Conservation (phyloP, 148 eudicot genomes). For the Talinum fruticosum region DNA sequence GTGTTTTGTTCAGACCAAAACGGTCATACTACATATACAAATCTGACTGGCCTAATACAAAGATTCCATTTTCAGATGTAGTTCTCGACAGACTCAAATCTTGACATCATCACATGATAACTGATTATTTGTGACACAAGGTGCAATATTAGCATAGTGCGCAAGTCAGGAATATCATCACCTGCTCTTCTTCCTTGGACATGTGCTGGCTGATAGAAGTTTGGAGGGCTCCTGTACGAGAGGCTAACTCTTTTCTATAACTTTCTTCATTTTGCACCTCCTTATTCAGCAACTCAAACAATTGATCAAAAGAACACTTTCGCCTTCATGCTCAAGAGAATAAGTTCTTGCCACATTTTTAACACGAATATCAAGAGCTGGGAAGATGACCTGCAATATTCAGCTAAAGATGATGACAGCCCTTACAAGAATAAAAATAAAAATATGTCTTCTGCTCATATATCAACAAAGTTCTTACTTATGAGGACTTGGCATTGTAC, state of each 20-base stretch:
- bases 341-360: constrained; percentile 96
- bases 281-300: constrained; percentile 63
- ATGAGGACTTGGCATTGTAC: neutral
- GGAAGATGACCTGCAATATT: constrained; percentile 76
- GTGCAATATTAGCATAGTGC: neutral
- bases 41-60: neutral
- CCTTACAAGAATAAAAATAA: neutral
- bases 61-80: neutral
- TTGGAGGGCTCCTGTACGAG: constrained; percentile 88
- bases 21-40: neutral
- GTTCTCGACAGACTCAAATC: neutral
- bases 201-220: constrained; percentile 95
- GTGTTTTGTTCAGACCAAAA: neutral
- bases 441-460: neutral
- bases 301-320: constrained; percentile 84
- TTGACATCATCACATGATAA: neutral
- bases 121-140: neutral
- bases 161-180: constrained; percentile 7
- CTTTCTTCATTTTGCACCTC: constrained; percentile 61
- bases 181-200: constrained; percentile 99
- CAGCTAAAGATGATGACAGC: neutral
- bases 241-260: constrained; percentile 85
- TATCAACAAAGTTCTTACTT: neutral
- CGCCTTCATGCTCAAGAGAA: constrained; percentile 97
- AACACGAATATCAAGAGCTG: constrained; percentile 96